A percentile compares a stretch with the other conserved stretches of the same genome.
These are phyloP conservation scores for Serendipita sp. DNA, from an alignment of 768 basidiomycete genomes.

Conservation along the genomic window DNA sequence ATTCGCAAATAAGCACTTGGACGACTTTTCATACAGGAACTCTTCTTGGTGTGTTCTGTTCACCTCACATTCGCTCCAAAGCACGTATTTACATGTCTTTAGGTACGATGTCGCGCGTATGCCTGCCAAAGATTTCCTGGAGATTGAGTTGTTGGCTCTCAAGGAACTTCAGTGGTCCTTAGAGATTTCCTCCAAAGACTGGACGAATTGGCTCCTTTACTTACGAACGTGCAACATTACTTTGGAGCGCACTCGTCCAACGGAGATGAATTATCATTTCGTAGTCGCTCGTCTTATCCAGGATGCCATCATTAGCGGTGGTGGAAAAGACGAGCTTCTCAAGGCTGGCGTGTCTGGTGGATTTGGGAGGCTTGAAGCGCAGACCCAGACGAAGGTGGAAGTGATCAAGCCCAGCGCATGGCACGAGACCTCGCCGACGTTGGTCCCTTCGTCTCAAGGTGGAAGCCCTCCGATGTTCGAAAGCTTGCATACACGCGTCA, in stretches of 20 bases:
- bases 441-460: not conserved
- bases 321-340: not conserved
- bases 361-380: not conserved
- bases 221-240: slow-evolving; percentile 5
- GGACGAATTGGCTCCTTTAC: slow-evolving; percentile 5
- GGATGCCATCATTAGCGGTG: not conserved
- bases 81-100: not conserved
- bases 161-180: slow-evolving; percentile 8
- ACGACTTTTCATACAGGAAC: slow-evolving; percentile 6
- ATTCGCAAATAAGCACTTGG: slow-evolving; percentile 6
- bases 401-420: not conserved
- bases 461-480: not conserved
- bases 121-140: not conserved
- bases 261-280: not conserved
- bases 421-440: not conserved
- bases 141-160: slow-evolving; percentile 8
- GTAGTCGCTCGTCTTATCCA: slow-evolving; percentile 4
- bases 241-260: slow-evolving; percentile 4
- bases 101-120: slow-evolving; percentile 3
- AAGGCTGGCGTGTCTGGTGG: not conserved
- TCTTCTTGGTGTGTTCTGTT: not conserved
- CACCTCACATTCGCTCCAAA: not conserved
- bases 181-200: slow-evolving; percentile 5
- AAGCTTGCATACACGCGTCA: not conserved
- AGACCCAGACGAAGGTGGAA: not conserved